These are phyloP conservation scores for Besnoitia besnoiti DNA, from an alignment of 169 alveolate genomes.

Conservation along the genomic window DNA sequence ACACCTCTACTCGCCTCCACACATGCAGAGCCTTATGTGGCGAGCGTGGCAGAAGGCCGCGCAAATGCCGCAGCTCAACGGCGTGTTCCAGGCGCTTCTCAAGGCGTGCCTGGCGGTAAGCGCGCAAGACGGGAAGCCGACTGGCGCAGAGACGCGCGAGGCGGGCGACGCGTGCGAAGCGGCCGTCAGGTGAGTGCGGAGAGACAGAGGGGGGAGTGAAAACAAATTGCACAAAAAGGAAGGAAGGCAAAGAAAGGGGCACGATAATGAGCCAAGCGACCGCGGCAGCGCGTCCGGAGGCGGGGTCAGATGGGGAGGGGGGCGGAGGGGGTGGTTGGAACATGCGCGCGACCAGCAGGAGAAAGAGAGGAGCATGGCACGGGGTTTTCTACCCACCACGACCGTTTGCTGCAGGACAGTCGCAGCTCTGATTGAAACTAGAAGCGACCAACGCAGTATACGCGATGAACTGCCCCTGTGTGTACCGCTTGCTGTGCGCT, in stretches of 20 bases:
- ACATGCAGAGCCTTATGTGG: neutral
- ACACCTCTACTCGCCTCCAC: neutral
- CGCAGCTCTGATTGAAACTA: too few relatives aligned
- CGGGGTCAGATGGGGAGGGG: neutral
- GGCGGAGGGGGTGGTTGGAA: neutral
- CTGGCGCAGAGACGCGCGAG: neutral
- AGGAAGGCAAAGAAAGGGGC: neutral
- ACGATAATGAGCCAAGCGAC: neutral
- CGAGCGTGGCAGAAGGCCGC: neutral
- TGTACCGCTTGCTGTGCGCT: too few relatives aligned
- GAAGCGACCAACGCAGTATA: too few relatives aligned
- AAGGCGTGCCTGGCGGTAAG: neutral
- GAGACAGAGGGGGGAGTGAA: neutral
- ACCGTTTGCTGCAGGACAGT: too few relatives aligned
- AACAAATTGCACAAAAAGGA: neutral
- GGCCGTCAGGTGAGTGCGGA: neutral
- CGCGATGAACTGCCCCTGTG: too few relatives aligned
- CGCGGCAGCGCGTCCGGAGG: neutral
- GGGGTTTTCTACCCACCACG: too few relatives aligned
- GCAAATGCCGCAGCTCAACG: conserved; percentile 4
- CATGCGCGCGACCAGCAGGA: too few relatives aligned
- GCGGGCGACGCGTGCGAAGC: neutral
- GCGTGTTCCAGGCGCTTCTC: conserved; percentile 22
- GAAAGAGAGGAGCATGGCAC: neutral
- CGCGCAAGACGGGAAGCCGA: neutral